phyloP scores from a whole-genome alignment of 495 filamentous ascomycete genomes.

The Articulospora tetracladia region DNA sequence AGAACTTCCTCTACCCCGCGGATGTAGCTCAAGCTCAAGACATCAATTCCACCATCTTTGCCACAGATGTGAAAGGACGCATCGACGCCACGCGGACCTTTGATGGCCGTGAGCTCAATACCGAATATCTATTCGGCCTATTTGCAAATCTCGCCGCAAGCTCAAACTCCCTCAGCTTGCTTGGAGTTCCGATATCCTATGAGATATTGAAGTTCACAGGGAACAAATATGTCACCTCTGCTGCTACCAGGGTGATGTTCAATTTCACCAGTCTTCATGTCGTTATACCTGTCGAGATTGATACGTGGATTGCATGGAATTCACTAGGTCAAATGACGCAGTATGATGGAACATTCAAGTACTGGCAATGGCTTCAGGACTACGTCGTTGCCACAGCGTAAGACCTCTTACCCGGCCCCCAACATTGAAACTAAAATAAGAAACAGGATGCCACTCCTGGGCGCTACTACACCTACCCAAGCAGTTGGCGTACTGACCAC shows the following conservation, averaged over 20 bases:
- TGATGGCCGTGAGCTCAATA: slow-evolving; percentile 12
- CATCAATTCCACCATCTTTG: slow-evolving; percentile 14
- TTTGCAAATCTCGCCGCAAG: slow-evolving; percentile 13
- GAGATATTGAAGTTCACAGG: slow-evolving; percentile 9
- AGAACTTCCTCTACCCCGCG: slow-evolving; percentile 11
- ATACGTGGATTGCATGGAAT: slow-evolving; percentile 15
- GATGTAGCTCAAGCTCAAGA: slow-evolving; percentile 4
- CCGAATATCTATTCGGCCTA: slow-evolving; percentile 16
- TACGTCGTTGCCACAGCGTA: slow-evolving; percentile 9
- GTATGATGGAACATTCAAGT: slow-evolving; percentile 16
- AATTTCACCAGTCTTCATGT: slow-evolving; percentile 9
- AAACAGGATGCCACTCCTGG: slow-evolving; percentile 7
- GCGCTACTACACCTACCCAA: slow-evolving; percentile 2
- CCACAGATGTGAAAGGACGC: slow-evolving; percentile 8
- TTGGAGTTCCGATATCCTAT: slow-evolving; percentile 11
- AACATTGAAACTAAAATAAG: no score
- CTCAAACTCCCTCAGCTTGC: slow-evolving; percentile 7
- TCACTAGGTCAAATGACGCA: slow-evolving; percentile 5
- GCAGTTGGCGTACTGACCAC: slow-evolving; percentile 4
- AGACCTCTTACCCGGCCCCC: no score
- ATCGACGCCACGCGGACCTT: slow-evolving; percentile 14
- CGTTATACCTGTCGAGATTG: slow-evolving; percentile 7
- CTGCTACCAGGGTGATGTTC: slow-evolving; percentile 10
- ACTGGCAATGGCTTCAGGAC: slow-evolving; percentile 11
- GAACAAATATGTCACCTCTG: slow-evolving; percentile 6